These are phyloP conservation scores for Arabidopsis suecica DNA, from an alignment of 345 rosid genomes.

Conservation along the genomic window DNA sequence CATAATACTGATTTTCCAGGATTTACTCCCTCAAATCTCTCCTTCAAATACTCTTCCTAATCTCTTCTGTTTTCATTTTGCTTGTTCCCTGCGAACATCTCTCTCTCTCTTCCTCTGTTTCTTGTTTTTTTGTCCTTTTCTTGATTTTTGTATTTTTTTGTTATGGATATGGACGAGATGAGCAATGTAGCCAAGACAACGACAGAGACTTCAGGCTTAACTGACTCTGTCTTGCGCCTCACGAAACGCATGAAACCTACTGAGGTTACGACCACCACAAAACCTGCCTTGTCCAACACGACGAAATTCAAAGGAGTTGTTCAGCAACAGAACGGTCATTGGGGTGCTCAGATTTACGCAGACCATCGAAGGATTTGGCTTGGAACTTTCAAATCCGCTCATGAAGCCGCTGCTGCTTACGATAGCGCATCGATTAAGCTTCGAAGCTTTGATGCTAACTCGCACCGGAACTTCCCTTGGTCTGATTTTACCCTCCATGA, in stretches of 20 bases:
- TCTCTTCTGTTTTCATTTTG: slow-evolving; percentile 8
- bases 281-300: slow-evolving; percentile 6
- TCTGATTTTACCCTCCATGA: slow-evolving; percentile 52
- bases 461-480: slow-evolving; percentile 68
- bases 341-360: slow-evolving; percentile 76
- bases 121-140: background rate
- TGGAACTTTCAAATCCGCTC: slow-evolving; percentile 65
- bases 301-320: slow-evolving; percentile 64
- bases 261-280: background rate
- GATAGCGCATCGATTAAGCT: slow-evolving; percentile 68
- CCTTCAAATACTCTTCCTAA: slow-evolving; percentile 34
- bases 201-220: slow-evolving; percentile 42
- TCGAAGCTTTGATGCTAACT: slow-evolving; percentile 48
- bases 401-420: slow-evolving; percentile 70
- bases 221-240: slow-evolving; percentile 19
- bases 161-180: slow-evolving; percentile 42
- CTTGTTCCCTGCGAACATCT: background rate
- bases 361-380: slow-evolving; percentile 67
- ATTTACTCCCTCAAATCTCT: slow-evolving; percentile 45
- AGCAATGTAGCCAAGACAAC: slow-evolving; percentile 24
- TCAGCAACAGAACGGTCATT: slow-evolving; percentile 59
- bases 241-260: slow-evolving; percentile 16
- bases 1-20: slow-evolving; percentile 39
- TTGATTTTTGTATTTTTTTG: slow-evolving; percentile 12
- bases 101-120: slow-evolving; percentile 7